phyloP scores from a whole-genome alignment of 768 basidiomycete genomes.

The Collybia nuda region DNA sequence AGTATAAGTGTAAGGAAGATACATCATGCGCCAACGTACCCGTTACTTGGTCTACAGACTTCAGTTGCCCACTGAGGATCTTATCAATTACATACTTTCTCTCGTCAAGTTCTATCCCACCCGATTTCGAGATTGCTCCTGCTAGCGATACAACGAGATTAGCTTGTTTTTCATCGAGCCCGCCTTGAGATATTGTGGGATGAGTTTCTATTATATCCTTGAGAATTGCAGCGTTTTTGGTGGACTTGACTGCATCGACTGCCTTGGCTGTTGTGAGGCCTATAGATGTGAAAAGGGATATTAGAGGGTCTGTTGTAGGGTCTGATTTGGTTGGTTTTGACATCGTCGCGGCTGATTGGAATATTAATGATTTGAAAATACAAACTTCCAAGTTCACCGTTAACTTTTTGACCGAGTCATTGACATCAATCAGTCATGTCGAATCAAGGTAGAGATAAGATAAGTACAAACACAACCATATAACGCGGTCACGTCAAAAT shows the following conservation, averaged over 20 bases:
- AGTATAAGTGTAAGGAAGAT: background rate
- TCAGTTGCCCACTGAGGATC: slow-evolving; percentile 72
- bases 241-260: slow-evolving; percentile 75
- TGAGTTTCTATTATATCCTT: slow-evolving; percentile 66
- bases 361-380: background rate
- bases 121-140: slow-evolving; percentile 55
- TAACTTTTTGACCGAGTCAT: background rate
- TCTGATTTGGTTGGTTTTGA: slow-evolving; percentile 26
- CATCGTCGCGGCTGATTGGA: slow-evolving; percentile 12
- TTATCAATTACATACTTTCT: slow-evolving; percentile 62
- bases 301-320: slow-evolving; percentile 26
- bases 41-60: slow-evolving; percentile 81
- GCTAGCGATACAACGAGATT: slow-evolving; percentile 69
- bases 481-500: slow-evolving; percentile 1
- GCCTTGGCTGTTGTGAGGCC: slow-evolving; percentile 79
- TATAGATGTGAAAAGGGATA: slow-evolving; percentile 69
- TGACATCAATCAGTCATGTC: background rate
- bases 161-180: slow-evolving; percentile 77
- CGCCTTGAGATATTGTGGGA: slow-evolving; percentile 38
- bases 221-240: slow-evolving; percentile 72
- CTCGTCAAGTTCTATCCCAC: slow-evolving; percentile 47
- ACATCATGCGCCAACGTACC: slow-evolving; percentile 43
- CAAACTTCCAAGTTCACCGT: background rate
- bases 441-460: slow-evolving; percentile 15
- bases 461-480: background rate